Base-by-base conservation (phyloP, 768 basidiomycete species). In the Amyloporia xantha region DNA sequence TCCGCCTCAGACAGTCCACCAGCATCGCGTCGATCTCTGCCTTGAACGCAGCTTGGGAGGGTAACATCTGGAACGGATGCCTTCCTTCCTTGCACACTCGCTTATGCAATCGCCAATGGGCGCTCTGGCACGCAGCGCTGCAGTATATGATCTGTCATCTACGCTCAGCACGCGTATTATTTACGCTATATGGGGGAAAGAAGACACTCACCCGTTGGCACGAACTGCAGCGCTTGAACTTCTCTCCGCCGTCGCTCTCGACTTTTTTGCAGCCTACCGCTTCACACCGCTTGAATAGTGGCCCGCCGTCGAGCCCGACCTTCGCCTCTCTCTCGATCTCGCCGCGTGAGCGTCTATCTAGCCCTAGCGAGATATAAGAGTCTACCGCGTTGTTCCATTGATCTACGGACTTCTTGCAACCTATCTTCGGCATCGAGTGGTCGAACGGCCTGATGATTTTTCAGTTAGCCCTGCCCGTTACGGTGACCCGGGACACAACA, bases 381-480 rank as follows among this genome's bases (percentile, higher is more conserved):
- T 65, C 64, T 1, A 65, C 54, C 9, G 47, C 50, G 11, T 39
- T 46, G 45, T 65, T 63, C 62, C 62, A 65, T 33, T 56, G 52
- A 44, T 44, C 39, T 47, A 35, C 11, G 28, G 36, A 36, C 15
- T 28, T 26, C 40, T 35, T 30, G 25, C 19, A 10, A 12, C 37
- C 42, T 13, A 23, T 6, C 28, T 47, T 50, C 44, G 48, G 43
- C 2, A 47, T 4, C 7, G 11, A n/a, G 6, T 39, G n/a, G 9
- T 7, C 24, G 37, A 24, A 44, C 20, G 48, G 54, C 7, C 56
- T 53, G 38, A 26, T 2, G 41, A 44, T 21, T 4, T 17, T 10
- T 13, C 25, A 23, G 23, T 21, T 27, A 23, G 27, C 21, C 2
- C 5, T 28, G 12, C 19, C 10, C 13, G 4, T n/a, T n/a, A n/a